Conservation (phyloP, 176 grass and related monocot genomes). For the Triticum timopheevii region DNA sequence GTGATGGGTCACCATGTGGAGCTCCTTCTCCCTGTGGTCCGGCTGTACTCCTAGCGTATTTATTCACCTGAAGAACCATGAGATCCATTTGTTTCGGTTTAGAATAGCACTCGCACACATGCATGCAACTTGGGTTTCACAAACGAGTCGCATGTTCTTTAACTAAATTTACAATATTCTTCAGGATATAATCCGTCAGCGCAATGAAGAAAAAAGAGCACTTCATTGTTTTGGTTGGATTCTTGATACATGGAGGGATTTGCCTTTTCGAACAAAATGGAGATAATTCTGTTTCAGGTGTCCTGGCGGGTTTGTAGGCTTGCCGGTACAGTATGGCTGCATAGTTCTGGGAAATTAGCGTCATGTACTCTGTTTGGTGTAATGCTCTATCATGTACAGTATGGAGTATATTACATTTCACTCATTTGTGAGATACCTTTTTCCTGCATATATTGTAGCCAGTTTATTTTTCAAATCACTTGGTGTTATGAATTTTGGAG, state of each 20-base stretch:
- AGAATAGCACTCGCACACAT: no score
- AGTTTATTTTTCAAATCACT: not conserved
- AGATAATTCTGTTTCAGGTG: no score
- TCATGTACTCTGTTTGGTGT: constrained; percentile 38
- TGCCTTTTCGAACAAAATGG: constrained; percentile 27
- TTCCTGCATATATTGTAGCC: not conserved
- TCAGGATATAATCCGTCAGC: no score
- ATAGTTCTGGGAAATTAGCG: constrained; percentile 43
- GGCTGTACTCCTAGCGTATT: not conserved
- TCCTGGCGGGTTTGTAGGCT: constrained; percentile 17
- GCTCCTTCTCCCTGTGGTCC: not conserved
- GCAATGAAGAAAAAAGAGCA: no score
- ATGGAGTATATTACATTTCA: constrained; percentile 37
- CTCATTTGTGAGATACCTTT: not conserved
- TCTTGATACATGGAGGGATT: constrained; percentile 21
- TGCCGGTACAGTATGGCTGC: constrained; percentile 39
- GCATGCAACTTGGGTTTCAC: no score
- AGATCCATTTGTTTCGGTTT: no score
- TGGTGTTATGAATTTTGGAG: not conserved
- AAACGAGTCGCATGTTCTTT: no score
- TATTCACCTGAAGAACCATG: not conserved
- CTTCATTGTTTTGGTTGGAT: constrained; percentile 24
- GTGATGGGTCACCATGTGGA: constrained; percentile 21
- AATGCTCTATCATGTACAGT: not conserved
- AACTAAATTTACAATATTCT: no score